Evolutionary conservation across 176 grass and related monocot genomes (phyloP).

Genomic region (Avena atlantica): DNA sequence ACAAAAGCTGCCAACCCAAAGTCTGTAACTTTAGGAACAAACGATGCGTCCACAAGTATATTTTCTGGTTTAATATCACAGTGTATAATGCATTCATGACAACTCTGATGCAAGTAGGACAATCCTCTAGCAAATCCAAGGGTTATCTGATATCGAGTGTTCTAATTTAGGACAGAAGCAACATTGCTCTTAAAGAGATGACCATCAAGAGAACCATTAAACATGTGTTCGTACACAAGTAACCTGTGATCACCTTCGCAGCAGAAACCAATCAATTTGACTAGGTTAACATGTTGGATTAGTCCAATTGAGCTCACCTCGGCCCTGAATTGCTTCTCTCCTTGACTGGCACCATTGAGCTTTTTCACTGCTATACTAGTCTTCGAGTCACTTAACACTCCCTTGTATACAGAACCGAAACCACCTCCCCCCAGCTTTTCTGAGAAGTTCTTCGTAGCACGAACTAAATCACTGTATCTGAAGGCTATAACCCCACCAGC

Average conservation of each 20-base stretch:
- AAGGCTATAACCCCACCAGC: neutral
- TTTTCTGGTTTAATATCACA: slow-evolving; percentile 65
- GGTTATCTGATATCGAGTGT: neutral
- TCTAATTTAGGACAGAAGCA: neutral
- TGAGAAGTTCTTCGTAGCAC: slow-evolving; percentile 12
- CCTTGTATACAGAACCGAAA: slow-evolving; percentile 20
- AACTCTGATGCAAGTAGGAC: slow-evolving; percentile 8
- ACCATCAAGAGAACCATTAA: neutral
- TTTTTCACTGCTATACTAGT: slow-evolving; percentile 5
- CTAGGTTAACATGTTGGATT: slow-evolving; percentile 2
- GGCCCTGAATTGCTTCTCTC: slow-evolving; percentile 16
- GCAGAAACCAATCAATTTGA: slow-evolving; percentile 6
- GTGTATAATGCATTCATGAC: slow-evolving; percentile 38
- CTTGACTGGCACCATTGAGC: slow-evolving; percentile 4
- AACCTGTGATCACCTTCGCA: neutral
- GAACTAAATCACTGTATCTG: slow-evolving; percentile 9
- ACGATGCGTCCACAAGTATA: slow-evolving; percentile 42
- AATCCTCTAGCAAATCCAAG: slow-evolving; percentile 10
- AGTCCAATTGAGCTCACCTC: slow-evolving; percentile 21
- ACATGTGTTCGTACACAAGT: slow-evolving; percentile 2
- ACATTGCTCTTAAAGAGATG: neutral
- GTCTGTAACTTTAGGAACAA: slow-evolving; percentile 62
- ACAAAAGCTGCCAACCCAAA: slow-evolving; percentile 53
- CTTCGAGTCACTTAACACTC: neutral
- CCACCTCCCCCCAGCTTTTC: slow-evolving; percentile 5